Conservation (phyloP, 2,329 filamentous ascomycete species). For the Exophiala lecanii-corni region DNA sequence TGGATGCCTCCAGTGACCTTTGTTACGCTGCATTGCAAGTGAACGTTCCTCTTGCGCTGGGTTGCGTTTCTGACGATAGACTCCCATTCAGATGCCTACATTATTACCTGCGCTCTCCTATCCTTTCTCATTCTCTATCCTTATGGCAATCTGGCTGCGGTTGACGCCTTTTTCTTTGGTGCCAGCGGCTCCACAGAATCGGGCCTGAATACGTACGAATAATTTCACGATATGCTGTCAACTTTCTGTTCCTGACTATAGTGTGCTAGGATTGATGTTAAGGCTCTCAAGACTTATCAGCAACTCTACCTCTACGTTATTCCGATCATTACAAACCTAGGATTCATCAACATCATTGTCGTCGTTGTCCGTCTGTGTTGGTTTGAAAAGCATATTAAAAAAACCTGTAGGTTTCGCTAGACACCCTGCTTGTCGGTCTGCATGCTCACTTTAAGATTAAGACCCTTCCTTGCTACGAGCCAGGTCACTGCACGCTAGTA, state of each 20-base stretch:
- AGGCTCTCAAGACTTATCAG: constrained; percentile 47
- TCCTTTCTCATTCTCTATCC: constrained; percentile 36
- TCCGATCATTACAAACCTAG: constrained; percentile 46
- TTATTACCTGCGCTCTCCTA: constrained; percentile 35
- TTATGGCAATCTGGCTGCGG: constrained; percentile 37
- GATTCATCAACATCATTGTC: constrained; percentile 48
- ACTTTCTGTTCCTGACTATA: constrained; percentile 1
- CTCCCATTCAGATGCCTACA: constrained; percentile 38
- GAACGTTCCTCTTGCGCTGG: too few relatives aligned
- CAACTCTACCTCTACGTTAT: constrained; percentile 50
- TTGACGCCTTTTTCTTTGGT: constrained; percentile 50
- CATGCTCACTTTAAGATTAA: too few relatives aligned
- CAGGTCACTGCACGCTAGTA: too few relatives aligned
- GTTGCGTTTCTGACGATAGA: neutral
- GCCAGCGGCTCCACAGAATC: constrained; percentile 48
- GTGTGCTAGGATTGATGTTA: constrained; percentile 45
- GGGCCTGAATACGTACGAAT: constrained; percentile 46
- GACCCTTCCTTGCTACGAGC: too few relatives aligned
- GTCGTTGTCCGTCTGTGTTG: constrained; percentile 46
- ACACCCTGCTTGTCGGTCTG: too few relatives aligned
- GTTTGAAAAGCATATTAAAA: constrained; percentile 46
- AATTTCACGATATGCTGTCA: neutral
- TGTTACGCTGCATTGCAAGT: constrained; percentile 31
- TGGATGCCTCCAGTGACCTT: constrained; percentile 29
- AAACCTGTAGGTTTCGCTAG: too few relatives aligned